phyloP scores from a whole-genome alignment of 495 filamentous ascomycete species.

The Trypethelium eluteriae region DNA sequence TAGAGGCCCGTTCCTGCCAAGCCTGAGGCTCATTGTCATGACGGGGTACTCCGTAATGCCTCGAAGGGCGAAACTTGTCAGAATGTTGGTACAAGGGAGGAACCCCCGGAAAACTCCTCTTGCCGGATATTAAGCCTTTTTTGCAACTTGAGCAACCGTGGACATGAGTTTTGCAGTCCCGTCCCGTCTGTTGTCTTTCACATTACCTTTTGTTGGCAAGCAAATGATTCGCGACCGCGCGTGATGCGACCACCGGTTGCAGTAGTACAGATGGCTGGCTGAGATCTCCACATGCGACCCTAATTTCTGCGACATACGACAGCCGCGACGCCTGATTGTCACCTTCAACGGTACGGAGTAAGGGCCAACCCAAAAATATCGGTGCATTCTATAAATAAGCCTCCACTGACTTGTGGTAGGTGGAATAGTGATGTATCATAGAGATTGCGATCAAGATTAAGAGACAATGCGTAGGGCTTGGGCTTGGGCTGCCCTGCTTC shows the following conservation, averaged over 20 bases:
- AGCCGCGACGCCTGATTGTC: background rate
- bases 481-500: no score
- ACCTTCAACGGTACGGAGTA: background rate
- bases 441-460: background rate
- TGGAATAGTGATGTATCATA: background rate
- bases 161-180: background rate
- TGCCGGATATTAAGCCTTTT: background rate
- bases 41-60: no score
- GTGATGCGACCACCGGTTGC: background rate
- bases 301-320: background rate
- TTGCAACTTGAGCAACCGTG: background rate
- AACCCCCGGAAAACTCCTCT: background rate
- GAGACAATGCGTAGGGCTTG: background rate
- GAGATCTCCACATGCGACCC: conserved; percentile 11
- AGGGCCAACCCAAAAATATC: background rate
- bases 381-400: background rate
- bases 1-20: background rate
- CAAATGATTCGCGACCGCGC: background rate
- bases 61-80: background rate
- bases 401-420: background rate
- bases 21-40: background rate
- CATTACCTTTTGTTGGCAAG: background rate
- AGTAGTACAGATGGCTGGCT: background rate
- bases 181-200: background rate
- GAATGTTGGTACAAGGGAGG: background rate